Evolutionary conservation across 257 asterid species (phyloP).

Genomic region (Gynochthodes officinalis): DNA sequence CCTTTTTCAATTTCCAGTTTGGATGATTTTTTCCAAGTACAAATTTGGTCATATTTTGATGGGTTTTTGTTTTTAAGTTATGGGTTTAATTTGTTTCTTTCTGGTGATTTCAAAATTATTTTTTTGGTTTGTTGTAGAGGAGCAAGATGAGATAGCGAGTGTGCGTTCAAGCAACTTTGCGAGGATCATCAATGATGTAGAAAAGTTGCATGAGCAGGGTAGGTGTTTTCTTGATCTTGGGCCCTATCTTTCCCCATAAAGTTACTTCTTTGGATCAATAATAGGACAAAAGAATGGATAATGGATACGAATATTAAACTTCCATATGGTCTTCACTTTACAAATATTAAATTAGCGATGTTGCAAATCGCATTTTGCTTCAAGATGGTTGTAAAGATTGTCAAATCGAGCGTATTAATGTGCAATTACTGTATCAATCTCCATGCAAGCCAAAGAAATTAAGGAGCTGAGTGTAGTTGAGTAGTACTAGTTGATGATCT

Average conservation of each 20-base stretch:
- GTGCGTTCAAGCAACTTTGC: slow-evolving; percentile 31
- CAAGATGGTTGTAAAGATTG: neutral
- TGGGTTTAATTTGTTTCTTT: neutral
- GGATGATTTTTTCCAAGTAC: neutral
- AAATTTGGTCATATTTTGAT: neutral
- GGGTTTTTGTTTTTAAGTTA: neutral
- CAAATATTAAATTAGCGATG: neutral
- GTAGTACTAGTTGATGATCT: neutral
- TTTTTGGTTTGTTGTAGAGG: slow-evolving; percentile 27
- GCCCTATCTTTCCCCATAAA: neutral
- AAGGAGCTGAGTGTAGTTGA: neutral
- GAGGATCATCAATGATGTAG: slow-evolving; percentile 38
- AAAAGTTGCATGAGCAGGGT: slow-evolving; percentile 43
- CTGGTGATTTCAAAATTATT: neutral
- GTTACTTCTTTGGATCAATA: neutral
- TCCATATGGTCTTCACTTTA: neutral
- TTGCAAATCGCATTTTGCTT: neutral
- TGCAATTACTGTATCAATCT: no score
- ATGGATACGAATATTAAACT: neutral
- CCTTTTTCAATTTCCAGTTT: neutral
- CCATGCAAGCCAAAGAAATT: no score
- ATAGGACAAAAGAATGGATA: no score
- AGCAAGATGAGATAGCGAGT: slow-evolving; percentile 31
- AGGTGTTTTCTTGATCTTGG: neutral
- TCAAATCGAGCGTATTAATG: neutral